Conservation (phyloP, 2,329 filamentous ascomycete genomes). For the Pseudopithomyces maydicus region DNA sequence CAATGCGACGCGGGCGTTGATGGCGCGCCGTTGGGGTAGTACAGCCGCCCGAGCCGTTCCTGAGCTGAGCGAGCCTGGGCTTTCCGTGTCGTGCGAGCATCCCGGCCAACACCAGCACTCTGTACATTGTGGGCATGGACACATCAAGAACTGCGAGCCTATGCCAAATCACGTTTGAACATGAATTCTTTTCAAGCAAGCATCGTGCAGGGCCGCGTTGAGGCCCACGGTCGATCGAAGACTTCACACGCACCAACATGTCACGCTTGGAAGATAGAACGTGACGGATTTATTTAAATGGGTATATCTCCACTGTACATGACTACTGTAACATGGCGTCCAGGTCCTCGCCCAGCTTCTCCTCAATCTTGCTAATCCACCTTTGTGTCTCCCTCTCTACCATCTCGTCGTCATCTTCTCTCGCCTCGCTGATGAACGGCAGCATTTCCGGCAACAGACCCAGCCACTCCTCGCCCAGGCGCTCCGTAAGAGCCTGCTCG, state of each 20-base stretch:
- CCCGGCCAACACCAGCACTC: neutral
- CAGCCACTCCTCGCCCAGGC: conserved; percentile 92
- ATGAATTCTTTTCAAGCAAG: too few relatives aligned
- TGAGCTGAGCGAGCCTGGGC: neutral
- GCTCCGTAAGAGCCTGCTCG: conserved; percentile 78
- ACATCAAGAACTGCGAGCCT: neutral
- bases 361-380: conserved; percentile 92
- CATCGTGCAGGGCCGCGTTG: too few relatives aligned
- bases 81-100: neutral
- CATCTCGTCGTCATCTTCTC: conserved; percentile 94
- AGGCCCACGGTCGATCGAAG: too few relatives aligned
- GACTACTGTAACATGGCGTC: conserved; percentile 86
- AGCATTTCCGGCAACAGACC: conserved; percentile 91
- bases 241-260: too few relatives aligned
- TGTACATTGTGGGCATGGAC: neutral
- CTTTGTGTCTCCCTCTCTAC: conserved; percentile 88
- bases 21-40: neutral
- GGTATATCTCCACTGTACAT: conserved; percentile 3
- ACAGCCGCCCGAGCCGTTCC: neutral
- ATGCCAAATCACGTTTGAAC: too few relatives aligned
- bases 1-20: neutral
- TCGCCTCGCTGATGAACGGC: conserved; percentile 91
- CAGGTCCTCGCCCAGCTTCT: conserved; percentile 84
- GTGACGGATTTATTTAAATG: neutral
- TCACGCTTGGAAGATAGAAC: conserved; percentile 23